phyloP scores from a whole-genome alignment of 208 protist genomes.

The Acanthamoeba triangularis region DNA sequence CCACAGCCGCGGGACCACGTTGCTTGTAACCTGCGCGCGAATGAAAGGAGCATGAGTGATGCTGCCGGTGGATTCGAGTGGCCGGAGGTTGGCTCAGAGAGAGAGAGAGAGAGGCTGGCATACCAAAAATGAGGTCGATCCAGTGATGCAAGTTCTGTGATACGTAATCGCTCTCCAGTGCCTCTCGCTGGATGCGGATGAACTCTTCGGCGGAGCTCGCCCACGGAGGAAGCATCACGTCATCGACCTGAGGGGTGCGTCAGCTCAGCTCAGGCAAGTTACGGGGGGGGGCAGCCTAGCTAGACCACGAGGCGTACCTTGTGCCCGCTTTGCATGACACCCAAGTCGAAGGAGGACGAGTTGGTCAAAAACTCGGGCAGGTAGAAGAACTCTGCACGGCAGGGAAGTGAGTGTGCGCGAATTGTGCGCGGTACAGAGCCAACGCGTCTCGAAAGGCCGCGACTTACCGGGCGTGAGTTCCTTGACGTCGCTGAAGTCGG shows the following conservation, averaged over 20 bases:
- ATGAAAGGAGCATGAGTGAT: conserved; percentile 89
- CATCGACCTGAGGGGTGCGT: conserved; percentile 86
- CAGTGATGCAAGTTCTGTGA: conserved; percentile 94
- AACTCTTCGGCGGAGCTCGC: conserved; percentile 82
- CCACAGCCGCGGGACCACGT: conserved; percentile 93
- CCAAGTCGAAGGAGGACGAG: conserved; percentile 95
- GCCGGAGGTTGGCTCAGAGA: no score
- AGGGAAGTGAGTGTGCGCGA: conserved; percentile 90
- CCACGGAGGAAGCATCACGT: conserved; percentile 97
- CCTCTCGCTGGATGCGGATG: conserved; percentile 92
- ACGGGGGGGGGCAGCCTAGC: conserved; percentile 91
- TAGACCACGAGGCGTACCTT: conserved; percentile 73
- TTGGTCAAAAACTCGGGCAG: conserved; percentile 97
- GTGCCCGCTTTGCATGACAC: conserved; percentile 82
- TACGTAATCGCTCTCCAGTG: conserved; percentile 91
- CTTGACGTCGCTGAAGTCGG: conserved; percentile 95
- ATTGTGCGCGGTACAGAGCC: conserved; percentile 88
- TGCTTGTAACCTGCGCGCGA: conserved; percentile 95
- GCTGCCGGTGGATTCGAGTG: no score
- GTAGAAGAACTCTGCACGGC: conserved; percentile 97
- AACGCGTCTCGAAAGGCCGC: conserved; percentile 86
- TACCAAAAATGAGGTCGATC: conserved; percentile 95
- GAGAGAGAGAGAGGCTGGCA: no score
- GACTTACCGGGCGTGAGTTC: conserved; percentile 89
- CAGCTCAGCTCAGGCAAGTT: no score